Base-by-base conservation (phyloP, 495 filamentous ascomycete genomes). In the Sordaria brevicollis region DNA sequence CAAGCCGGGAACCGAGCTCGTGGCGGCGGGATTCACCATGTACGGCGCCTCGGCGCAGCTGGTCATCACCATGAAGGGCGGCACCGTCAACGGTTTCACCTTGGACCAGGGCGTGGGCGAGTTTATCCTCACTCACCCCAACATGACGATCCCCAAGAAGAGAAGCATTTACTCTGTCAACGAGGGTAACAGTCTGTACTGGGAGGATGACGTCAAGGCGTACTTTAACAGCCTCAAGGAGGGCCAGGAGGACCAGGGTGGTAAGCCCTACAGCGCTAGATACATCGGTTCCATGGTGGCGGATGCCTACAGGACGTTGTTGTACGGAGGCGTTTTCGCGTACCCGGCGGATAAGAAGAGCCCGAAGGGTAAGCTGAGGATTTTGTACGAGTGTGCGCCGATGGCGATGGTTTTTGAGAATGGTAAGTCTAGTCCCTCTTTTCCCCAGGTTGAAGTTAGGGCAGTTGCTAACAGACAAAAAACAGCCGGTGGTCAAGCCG, bases 391-490 rank as follows among this genome's bases (percentile, higher is more conserved):
- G 84, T 99, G 95, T 80, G 95, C 96, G 54, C 95, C 95, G 19
- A 99, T 99, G 95, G 96, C 96, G 6, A 93, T 98, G 93, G 86
- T 99, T 25, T 97, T 99, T 82, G 95, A 99, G 85, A 97, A 99
- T 81, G 92, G 92, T 94, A 76, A 83, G 88, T 85, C 38, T 39
- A 13, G 36, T 37, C 36, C 4, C 19, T 5, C 21, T 19, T 35
- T 70, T 9, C 7, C 41, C 34, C 38, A 66, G 5, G 35, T 71
- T 21, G 11, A 15, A 1, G 9, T 19, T 11, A 36, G n/a, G 38
- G 4, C 25, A n/a, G 41, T 70, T 49, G 66, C 75, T 79, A 69
- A 80, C 70, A n/a, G 34, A 15, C 21, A 19, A 37, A 29, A 2
- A 5, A 66, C 37, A 89, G 95, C 95, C 73, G 95, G 95, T 72